Evolutionary conservation across 306 rosid species (phyloP), one percentile per base, ranked within the genome.

Genomic region (Dryas alaskensis): DNA sequence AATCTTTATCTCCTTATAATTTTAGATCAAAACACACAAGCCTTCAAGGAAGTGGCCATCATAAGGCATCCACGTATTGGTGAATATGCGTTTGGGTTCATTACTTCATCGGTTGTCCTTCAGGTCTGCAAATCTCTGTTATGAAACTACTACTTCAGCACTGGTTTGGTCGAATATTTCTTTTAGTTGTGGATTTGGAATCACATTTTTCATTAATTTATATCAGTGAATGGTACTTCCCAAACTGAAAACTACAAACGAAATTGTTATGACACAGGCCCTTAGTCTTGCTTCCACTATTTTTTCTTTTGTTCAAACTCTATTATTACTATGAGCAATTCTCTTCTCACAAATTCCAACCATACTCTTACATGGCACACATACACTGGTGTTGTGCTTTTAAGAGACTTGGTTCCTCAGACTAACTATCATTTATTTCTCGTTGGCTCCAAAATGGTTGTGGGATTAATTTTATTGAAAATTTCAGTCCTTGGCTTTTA

Each of bases 21-120:
- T 68, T 76, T 84, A 92, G 97, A 92, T 84, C 97, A 92, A 86
- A 92, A 89, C 64, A 88, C 93, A 40, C 91, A 88, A 70, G 97
- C 97, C 70, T 92, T 92, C 82, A 92, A 92, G 89, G 97, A 92
- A 82, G 97, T 92, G 71, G 97, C 97, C 60, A 89, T 92, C 82
- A 88, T 92, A 72, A 87, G 93, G 82, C 97, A 92, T 86, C 97
- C 97, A 46, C 96, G 97, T 74, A 46, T 92, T 82, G 97, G 97
- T 25, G 97, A 92, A 92, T 92, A 92, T 80, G 97, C 97, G 46
- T 89, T 92, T 69, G 97, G 93, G 66, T 92, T 92, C 85, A 92
- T 92, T 66, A 92, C 97, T 50, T 92, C 97, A 71, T 86, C 90
- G 9, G 92, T 92, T 69, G 63, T 78, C 60, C 93, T 92, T 65